Conservation (phyloP, 306 rosid genomes). For the Rubus idaeus region DNA sequence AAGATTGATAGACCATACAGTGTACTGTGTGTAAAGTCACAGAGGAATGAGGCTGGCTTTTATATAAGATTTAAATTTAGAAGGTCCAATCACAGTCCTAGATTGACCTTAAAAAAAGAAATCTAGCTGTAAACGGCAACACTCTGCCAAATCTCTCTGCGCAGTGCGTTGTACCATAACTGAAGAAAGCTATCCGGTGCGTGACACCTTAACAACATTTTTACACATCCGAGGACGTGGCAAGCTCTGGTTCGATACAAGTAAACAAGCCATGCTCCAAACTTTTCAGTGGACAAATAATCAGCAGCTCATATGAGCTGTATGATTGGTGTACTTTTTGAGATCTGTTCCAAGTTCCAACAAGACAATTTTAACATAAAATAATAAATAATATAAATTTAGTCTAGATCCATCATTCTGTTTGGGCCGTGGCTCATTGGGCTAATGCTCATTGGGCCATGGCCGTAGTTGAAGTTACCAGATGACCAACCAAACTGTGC, state of each 20-base stretch:
- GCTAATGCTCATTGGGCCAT: too few species aligned
- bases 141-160: neutral
- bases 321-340: neutral
- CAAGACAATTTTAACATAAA: neutral
- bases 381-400: too few species aligned
- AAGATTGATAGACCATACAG: neutral
- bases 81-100: neutral
- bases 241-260: neutral
- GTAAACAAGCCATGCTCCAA: neutral
- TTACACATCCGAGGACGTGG: neutral
- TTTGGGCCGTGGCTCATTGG: too few species aligned
- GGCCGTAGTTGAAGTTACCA: too few species aligned
- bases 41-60: neutral
- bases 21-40: neutral
- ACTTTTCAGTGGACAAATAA: neutral
- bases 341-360: slow-evolving; percentile 6
- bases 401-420: too few species aligned
- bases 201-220: neutral
- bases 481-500: neutral
- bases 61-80: too few species aligned
- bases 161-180: slow-evolving; percentile 21
- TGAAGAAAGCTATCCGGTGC: neutral
- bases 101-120: neutral
- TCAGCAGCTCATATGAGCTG: neutral
- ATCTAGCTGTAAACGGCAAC: slow-evolving; percentile 2